phyloP scores from a whole-genome alignment of 345 rosid genomes.

The Hibiscus tridactylites region DNA sequence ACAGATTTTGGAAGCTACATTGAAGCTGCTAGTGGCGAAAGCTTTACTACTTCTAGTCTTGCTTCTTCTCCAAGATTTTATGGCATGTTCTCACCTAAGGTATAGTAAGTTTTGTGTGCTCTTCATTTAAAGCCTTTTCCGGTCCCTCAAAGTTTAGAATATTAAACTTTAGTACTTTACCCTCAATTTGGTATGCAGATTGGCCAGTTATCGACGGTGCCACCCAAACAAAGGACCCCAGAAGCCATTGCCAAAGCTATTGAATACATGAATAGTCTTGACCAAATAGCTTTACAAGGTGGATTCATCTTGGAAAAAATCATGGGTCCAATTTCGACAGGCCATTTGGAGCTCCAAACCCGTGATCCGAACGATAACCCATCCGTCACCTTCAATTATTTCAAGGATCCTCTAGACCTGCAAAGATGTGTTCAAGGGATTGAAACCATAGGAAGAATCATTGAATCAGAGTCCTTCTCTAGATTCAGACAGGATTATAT shows the following conservation, averaged over 20 bases:
- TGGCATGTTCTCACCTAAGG: conserved; percentile 54
- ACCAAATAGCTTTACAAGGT: conserved; percentile 35
- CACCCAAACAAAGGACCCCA: conserved; percentile 20
- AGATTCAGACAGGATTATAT: conserved; percentile 26
- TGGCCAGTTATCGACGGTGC: background rate
- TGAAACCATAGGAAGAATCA: conserved; percentile 35
- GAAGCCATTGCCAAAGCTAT: conserved; percentile 26
- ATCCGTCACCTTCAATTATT: conserved; percentile 56
- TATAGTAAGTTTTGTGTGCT: background rate
- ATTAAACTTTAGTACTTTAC: background rate
- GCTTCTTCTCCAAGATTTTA: conserved; percentile 21
- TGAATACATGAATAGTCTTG: conserved; percentile 24
- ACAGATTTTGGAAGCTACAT: conserved; percentile 49
- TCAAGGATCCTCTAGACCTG: conserved; percentile 47
- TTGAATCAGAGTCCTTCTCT: conserved; percentile 43
- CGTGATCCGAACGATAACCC: conserved; percentile 49
- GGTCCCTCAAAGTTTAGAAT: background rate
- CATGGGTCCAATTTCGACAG: conserved; percentile 51
- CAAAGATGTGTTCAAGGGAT: conserved; percentile 50
- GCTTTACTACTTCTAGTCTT: conserved; percentile 13
- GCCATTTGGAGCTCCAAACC: conserved; percentile 48
- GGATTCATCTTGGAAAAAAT: conserved; percentile 64
- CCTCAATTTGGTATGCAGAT: background rate
- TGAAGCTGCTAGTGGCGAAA: conserved; percentile 54
- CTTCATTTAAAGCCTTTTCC: background rate